A percentile compares a stretch with the other conserved stretches of the same genome.
phyloP scores from a whole-genome alignment of 2,329 filamentous ascomycete species.

The Cladorrhinum sp. region DNA sequence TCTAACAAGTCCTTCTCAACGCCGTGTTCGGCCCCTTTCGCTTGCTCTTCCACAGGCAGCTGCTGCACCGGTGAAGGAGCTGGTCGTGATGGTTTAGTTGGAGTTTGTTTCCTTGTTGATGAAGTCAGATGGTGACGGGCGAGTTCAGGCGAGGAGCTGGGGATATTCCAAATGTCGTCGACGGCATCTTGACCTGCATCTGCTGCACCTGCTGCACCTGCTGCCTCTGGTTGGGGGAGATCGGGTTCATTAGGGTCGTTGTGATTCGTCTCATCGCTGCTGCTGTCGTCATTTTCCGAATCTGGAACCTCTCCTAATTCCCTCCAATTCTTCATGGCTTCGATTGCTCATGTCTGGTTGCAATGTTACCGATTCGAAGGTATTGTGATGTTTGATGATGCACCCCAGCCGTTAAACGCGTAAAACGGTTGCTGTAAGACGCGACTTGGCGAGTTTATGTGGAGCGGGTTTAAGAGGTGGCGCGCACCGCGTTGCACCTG shows the following conservation, averaged over 20 bases:
- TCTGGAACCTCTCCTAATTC: conserved; percentile 50
- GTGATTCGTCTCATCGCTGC: conserved; percentile 34
- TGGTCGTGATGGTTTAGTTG: conserved; percentile 8
- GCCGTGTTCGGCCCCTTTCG: background rate
- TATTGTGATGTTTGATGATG: background rate
- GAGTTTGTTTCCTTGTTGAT: background rate
- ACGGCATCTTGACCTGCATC: conserved; percentile 1
- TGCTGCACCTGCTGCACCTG: too few species aligned
- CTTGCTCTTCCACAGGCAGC: background rate
- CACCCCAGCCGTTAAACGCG: conserved; percentile 15
- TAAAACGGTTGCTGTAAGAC: conserved; percentile 17
- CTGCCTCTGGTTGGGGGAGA: conserved; percentile 2
- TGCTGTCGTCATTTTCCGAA: conserved; percentile 44
- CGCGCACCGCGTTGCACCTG: background rate
- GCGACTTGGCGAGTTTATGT: conserved; percentile 17
- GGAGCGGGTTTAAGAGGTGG: conserved; percentile 13
- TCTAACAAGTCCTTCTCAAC: conserved; percentile 13
- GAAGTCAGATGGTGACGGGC: background rate
- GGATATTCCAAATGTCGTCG: conserved; percentile 22
- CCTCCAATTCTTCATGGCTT: conserved; percentile 47
- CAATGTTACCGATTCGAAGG: too few species aligned
- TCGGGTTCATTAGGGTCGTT: conserved; percentile 4
- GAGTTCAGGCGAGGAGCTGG: conserved; percentile 16
- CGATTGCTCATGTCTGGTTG: conserved; percentile 21
- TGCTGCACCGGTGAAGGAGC: conserved; percentile 4